Percentiles rank a stretch among this genome's conserved stretches.
phyloP scores from a whole-genome alignment of 345 rosid species.

The Brassica juncea region DNA sequence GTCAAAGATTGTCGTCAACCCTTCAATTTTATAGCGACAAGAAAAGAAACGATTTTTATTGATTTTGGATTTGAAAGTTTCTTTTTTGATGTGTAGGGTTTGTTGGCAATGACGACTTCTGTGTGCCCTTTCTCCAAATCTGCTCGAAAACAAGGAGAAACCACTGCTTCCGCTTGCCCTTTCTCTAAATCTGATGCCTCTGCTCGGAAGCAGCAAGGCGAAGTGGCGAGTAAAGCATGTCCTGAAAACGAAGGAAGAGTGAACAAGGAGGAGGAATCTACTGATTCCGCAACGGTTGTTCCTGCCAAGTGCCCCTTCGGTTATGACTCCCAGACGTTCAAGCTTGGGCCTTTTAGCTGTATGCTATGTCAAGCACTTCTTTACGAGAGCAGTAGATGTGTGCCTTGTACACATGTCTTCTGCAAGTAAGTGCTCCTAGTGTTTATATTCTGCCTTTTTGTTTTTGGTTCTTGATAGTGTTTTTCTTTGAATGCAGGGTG shows the following conservation, averaged over 20 bases:
- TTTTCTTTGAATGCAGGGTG: conserved; percentile 45
- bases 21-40: neutral
- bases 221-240: conserved; percentile 35
- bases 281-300: conserved; percentile 45
- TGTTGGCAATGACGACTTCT: conserved; percentile 55
- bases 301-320: conserved; percentile 92
- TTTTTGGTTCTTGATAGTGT: conserved; percentile 8
- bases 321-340: conserved; percentile 84
- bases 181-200: conserved; percentile 53
- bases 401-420: conserved; percentile 83
- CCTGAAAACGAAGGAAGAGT: conserved; percentile 38
- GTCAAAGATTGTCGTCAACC: neutral
- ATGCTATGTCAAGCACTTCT: conserved; percentile 89
- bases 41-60: neutral
- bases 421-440: conserved; percentile 67
- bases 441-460: neutral
- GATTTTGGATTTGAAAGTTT: conserved; percentile 2
- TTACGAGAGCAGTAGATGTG: conserved; percentile 70
- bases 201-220: neutral
- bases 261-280: conserved; percentile 44
- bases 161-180: conserved; percentile 47
- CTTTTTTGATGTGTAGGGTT: conserved; percentile 15
- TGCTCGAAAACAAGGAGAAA: conserved; percentile 34
- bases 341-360: conserved; percentile 97
- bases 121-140: conserved; percentile 74